phyloP scores from a whole-genome alignment of 2,329 filamentous ascomycete genomes.

The Simplicillium aogashimaense region DNA sequence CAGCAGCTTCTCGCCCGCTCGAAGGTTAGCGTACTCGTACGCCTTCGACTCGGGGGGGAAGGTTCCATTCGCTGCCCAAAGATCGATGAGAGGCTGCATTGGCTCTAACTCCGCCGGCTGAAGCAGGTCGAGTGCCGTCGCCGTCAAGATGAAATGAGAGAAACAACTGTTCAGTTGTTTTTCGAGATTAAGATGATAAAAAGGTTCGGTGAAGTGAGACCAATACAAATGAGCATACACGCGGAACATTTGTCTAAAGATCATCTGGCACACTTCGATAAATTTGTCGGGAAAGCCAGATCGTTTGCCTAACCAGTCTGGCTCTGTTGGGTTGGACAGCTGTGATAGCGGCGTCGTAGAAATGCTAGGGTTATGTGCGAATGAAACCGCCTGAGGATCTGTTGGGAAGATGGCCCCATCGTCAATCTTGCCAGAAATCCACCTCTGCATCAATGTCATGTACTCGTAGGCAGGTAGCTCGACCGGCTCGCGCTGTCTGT shows the following conservation, averaged over 20 bases:
- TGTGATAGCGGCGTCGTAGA: constrained; percentile 51
- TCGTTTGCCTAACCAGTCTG: constrained; percentile 79
- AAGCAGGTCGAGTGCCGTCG: constrained; percentile 73
- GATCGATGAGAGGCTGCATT: constrained; percentile 87
- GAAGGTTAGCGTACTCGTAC: constrained; percentile 54
- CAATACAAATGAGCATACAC: constrained; percentile 98
- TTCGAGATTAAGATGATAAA: constrained; percentile 72
- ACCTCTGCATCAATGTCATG: constrained; percentile 91
- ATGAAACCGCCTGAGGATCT: constrained; percentile 62
- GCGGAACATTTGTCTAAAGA: constrained; percentile 97
- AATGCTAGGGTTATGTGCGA: constrained; percentile 50
- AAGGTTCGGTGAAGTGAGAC: constrained; percentile 80
- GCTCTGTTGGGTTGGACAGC: constrained; percentile 50
- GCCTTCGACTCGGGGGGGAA: constrained; percentile 68
- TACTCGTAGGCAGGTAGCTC: constrained; percentile 90
- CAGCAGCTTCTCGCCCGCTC: constrained; percentile 48
- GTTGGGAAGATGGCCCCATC: constrained; percentile 86
- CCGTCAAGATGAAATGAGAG: constrained; percentile 73
- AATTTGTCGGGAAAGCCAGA: constrained; percentile 91
- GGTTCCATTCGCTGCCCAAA: constrained; percentile 83
- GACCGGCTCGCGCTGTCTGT: constrained; percentile 75
- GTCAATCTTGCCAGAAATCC: constrained; percentile 93
- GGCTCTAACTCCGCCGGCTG: constrained; percentile 86
- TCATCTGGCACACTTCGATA: constrained; percentile 79
- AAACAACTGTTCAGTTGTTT: constrained; percentile 83